Evolutionary conservation across 2,329 filamentous ascomycete genomes (phyloP).

Genomic region (Arthrobotrys conoides): DNA sequence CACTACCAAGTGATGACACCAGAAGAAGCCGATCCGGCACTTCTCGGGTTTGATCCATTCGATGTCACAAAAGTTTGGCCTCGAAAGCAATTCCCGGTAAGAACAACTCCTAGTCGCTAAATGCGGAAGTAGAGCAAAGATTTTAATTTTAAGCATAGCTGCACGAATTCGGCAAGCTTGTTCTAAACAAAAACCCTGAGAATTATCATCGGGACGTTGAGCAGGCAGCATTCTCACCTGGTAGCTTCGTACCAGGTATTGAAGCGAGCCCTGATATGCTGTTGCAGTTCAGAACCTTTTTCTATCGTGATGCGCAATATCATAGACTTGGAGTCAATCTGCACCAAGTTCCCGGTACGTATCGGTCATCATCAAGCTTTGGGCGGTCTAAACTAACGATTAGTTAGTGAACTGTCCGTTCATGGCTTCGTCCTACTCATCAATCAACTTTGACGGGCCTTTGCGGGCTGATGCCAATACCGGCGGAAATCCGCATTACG

Average conservation of each 20-base stretch:
- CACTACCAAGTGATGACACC: constrained; percentile 70
- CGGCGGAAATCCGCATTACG: constrained; percentile 70
- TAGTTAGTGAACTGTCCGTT: constrained; percentile 67
- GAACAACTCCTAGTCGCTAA: not conserved
- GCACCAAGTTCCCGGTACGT: constrained; percentile 69
- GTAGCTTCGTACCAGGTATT: constrained; percentile 71
- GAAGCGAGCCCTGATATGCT: constrained; percentile 70
- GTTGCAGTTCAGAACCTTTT: constrained; percentile 71
- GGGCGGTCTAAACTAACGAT: not conserved
- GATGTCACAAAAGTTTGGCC: constrained; percentile 73
- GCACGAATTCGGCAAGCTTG: constrained; percentile 70
- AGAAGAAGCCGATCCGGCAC: constrained; percentile 69
- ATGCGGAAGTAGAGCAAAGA: not conserved
- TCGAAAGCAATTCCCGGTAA: constrained; percentile 68
- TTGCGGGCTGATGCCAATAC: constrained; percentile 70
- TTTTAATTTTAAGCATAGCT: constrained; percentile 63
- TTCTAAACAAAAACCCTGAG: constrained; percentile 72
- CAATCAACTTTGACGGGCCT: constrained; percentile 70
- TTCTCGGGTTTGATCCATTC: constrained; percentile 72
- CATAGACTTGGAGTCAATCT: constrained; percentile 72
- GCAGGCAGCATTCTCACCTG: constrained; percentile 71
- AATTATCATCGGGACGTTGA: constrained; percentile 72
- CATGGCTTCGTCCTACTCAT: constrained; percentile 69
- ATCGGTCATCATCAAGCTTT: not conserved
- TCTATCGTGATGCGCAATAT: constrained; percentile 71